These are phyloP conservation scores for Juglanconis sp. DNA, from an alignment of 2,329 filamentous ascomycete species.

Conservation along the genomic window DNA sequence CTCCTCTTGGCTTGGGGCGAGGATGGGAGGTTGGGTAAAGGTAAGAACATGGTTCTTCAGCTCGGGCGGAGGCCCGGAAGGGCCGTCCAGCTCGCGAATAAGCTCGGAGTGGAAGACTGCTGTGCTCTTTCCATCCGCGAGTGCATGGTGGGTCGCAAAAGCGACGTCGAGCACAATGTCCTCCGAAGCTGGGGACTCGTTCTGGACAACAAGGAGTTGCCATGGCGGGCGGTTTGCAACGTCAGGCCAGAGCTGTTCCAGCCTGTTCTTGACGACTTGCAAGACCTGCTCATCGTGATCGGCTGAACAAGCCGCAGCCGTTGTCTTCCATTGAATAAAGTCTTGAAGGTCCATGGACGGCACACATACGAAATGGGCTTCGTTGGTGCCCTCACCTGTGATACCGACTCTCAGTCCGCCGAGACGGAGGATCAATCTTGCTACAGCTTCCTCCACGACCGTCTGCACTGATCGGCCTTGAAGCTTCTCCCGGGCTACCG, in stretches of 20 bases:
- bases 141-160: conserved; percentile 50
- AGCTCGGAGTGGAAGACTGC: conserved; percentile 47
- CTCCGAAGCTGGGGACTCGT: conserved; percentile 13
- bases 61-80: conserved; percentile 8
- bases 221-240: conserved; percentile 42
- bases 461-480: conserved; percentile 16
- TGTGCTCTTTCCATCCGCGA: conserved; percentile 50
- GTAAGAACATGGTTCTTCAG: conserved; percentile 27
- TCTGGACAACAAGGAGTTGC: conserved; percentile 39
- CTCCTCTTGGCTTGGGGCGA: conserved; percentile 39
- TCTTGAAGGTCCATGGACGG: conserved; percentile 39
- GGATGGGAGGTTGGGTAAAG: conserved; percentile 27
- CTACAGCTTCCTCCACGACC: conserved; percentile 37
- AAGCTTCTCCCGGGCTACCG: conserved; percentile 17
- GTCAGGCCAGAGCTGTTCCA: conserved; percentile 40
- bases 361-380: conserved; percentile 42
- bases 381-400: conserved; percentile 38
- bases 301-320: conserved; percentile 12
- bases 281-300: conserved; percentile 28
- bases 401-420: conserved; percentile 49
- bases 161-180: conserved; percentile 35
- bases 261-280: conserved; percentile 34
- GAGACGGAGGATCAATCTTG: conserved; percentile 39
- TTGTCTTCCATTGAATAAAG: conserved; percentile 36
- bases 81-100: conserved; percentile 37